phyloP scores from a whole-genome alignment of 2,329 filamentous ascomycete species.

The Penicillium aurantiogriseum region DNA sequence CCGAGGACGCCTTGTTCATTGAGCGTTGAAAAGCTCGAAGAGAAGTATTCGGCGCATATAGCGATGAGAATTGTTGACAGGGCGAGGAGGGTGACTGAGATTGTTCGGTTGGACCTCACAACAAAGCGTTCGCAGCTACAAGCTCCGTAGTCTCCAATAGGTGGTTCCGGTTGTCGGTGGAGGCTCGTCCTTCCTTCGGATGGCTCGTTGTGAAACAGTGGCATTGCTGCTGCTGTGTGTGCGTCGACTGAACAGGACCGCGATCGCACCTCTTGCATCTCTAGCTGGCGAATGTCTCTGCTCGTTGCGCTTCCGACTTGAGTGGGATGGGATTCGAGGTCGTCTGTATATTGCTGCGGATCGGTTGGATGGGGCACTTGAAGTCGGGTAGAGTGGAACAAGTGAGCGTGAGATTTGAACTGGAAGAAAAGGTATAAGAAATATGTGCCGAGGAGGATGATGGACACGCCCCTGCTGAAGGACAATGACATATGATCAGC shows the following conservation, averaged over 20 bases:
- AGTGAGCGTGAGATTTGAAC: conserved; percentile 5
- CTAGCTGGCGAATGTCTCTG: conserved; percentile 1
- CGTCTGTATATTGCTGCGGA: conserved; percentile 3
- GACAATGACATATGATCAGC: conserved; percentile 66
- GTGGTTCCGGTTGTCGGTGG: background rate
- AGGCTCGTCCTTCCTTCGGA: background rate
- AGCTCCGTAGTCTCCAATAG: background rate
- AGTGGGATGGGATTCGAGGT: conserved; percentile 10
- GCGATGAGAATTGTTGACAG: conserved; percentile 65
- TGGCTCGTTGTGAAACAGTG: background rate
- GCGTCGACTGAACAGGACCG: conserved; percentile 3
- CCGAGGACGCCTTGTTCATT: conserved; percentile 56
- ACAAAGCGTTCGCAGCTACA: conserved; percentile 2
- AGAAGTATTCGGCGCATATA: conserved; percentile 68
- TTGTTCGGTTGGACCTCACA: background rate
- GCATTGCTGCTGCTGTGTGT: conserved; percentile 6
- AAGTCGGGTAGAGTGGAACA: background rate
- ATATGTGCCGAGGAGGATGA: background rate
- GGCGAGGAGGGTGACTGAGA: conserved; percentile 56
- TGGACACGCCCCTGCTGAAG: conserved; percentile 65
- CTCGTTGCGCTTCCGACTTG: background rate
- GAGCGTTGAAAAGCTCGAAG: conserved; percentile 65
- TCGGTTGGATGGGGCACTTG: background rate
- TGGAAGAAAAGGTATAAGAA: conserved; percentile 20
- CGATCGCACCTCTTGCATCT: conserved; percentile 15